These are phyloP conservation scores for Sechiopsis laciniata DNA, from an alignment of 306 rosid species.

Conservation along the genomic window DNA sequence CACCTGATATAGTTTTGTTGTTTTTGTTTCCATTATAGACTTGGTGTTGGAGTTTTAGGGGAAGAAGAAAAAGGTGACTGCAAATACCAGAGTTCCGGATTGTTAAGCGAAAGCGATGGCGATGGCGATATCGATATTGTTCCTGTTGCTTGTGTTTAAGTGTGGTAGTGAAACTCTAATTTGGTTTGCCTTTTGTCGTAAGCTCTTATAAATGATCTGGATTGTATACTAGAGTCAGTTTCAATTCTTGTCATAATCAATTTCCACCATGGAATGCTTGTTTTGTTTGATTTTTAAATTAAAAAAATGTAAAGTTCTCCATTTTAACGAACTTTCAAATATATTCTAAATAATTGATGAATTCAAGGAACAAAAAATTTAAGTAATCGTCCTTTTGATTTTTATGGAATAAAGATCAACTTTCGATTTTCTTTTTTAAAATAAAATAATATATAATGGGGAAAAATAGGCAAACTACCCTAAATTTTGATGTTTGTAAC, in stretches of 20 bases:
- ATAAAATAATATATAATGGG: too few species aligned
- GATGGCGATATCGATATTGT: slow-evolving; percentile 13
- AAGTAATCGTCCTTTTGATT: too few species aligned
- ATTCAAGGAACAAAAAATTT: too few species aligned
- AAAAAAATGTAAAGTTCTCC: too few species aligned
- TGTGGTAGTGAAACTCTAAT: slow-evolving; percentile 5
- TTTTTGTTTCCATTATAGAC: slow-evolving; percentile 51
- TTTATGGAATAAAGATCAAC: too few species aligned
- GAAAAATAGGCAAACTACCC: too few species aligned
- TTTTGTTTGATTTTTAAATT: too few species aligned
- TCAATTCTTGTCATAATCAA: not conserved
- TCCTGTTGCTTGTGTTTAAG: slow-evolving; percentile 4
- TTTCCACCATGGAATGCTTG: not conserved
- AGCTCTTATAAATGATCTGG: slow-evolving; percentile 5
- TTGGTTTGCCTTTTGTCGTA: slow-evolving; percentile 15
- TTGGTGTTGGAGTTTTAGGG: slow-evolving; percentile 88
- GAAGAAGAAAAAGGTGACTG: slow-evolving; percentile 10
- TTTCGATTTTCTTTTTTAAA: too few species aligned
- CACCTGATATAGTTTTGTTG: slow-evolving; percentile 27
- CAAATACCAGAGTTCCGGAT: slow-evolving; percentile 19
- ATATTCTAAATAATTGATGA: too few species aligned
- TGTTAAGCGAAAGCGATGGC: slow-evolving; percentile 13
- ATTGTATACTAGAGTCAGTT: not conserved
- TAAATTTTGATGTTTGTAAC: too few species aligned
- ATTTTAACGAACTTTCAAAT: too few species aligned